phyloP scores from a whole-genome alignment of 805 yeast species.

The Cephaloascus fragrans region DNA sequence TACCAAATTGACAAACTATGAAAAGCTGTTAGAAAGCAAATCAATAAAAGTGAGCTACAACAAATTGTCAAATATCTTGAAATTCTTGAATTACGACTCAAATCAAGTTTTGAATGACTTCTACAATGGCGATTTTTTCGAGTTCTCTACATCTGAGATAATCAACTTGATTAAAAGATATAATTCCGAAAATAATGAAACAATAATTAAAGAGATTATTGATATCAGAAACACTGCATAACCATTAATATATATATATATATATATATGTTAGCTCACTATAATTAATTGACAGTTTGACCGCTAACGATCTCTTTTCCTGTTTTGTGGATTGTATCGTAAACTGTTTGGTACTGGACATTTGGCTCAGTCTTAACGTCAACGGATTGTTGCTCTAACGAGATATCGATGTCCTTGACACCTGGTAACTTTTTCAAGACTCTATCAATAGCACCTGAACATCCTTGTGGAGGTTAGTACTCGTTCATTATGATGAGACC shows the following conservation, averaged over 20 bases:
- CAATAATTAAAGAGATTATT: background rate
- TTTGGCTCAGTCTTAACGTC: conserved; percentile 52
- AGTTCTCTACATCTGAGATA: background rate
- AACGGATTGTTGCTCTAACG: conserved; percentile 75
- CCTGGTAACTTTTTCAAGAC: conserved; percentile 67
- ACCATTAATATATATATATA: too few species aligned
- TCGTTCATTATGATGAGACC: too few species aligned
- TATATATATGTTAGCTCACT: background rate
- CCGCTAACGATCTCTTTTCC: conserved; percentile 79
- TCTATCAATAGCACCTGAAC: conserved; percentile 78
- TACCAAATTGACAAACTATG: background rate
- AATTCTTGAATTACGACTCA: background rate
- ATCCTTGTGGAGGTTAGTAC: conserved; percentile 32
- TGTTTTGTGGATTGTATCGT: conserved; percentile 75
- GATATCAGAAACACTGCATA: background rate
- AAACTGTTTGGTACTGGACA: conserved; percentile 68
- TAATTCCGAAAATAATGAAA: background rate
- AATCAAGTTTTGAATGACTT: too few species aligned
- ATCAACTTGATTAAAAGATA: background rate
- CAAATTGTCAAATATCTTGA: background rate
- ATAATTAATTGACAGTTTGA: conserved; percentile 30
- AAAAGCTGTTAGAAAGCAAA: background rate
- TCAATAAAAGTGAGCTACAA: too few species aligned
- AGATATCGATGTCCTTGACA: conserved; percentile 61
- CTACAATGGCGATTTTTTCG: background rate